A percentile compares a stretch with the other conserved stretches of the same genome.
Conservation (phyloP, 495 filamentous ascomycete genomes). For the Xylaria cubensis region DNA sequence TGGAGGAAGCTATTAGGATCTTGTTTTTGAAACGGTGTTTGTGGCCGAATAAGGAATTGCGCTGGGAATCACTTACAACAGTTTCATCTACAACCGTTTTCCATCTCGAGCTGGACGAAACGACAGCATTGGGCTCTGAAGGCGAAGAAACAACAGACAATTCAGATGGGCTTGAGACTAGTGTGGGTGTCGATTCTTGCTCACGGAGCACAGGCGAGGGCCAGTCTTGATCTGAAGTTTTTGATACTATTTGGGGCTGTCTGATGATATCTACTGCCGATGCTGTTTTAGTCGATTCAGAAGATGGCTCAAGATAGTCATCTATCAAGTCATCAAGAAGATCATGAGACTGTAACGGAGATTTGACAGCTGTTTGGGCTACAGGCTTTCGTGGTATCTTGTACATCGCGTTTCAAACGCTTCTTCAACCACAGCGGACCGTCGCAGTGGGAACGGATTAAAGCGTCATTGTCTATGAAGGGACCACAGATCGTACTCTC, state of each 20-base stretch:
- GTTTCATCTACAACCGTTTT: constrained; percentile 61
- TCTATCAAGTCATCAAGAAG: constrained; percentile 36
- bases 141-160: constrained; percentile 26
- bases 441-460: background rate
- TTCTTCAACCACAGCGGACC: background rate
- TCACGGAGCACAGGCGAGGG: background rate
- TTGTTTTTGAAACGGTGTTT: background rate
- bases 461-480: background rate
- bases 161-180: constrained; percentile 33
- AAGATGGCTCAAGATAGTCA: constrained; percentile 36
- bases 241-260: constrained; percentile 5
- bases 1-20: background rate
- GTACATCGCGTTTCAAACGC: constrained; percentile 9
- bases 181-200: constrained; percentile 9
- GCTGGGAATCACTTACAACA: constrained; percentile 29
- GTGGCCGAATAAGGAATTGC: background rate
- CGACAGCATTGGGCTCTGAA: background rate
- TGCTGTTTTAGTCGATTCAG: constrained; percentile 13
- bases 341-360: constrained; percentile 17
- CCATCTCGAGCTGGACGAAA: constrained; percentile 40
- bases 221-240: background rate
- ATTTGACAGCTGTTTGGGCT: background rate
- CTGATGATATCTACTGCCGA: constrained; percentile 15
- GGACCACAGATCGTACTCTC: no score
- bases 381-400: constrained; percentile 7